Conservation (phyloP, 1,284 basidiomycete species). For the Exobasidium cylindrosporum region DNA sequence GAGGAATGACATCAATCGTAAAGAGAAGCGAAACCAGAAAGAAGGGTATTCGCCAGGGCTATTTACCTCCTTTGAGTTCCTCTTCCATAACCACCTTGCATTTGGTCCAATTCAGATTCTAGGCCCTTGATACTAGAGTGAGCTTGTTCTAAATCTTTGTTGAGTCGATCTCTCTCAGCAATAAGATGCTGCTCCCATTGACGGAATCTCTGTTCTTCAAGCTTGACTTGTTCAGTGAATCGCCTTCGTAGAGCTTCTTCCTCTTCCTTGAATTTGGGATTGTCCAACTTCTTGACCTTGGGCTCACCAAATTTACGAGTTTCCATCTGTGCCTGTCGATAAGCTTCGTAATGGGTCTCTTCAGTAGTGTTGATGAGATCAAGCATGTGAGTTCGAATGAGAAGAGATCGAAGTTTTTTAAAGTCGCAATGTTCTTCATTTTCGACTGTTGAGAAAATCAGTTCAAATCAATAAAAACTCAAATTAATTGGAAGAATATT, state of each 20-base stretch:
- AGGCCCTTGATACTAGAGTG: slow-evolving; percentile 52
- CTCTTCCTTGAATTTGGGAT: slow-evolving; percentile 99
- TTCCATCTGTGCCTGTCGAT: slow-evolving; percentile 98
- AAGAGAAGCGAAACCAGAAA: too few species aligned
- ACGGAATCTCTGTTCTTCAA: slow-evolving; percentile 94
- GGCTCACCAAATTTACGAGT: slow-evolving; percentile 97
- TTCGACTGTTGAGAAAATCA: slow-evolving; percentile 72
- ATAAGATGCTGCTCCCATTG: slow-evolving; percentile 92
- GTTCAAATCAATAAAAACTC: too few species aligned
- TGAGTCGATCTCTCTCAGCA: slow-evolving; percentile 54
- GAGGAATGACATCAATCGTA: too few species aligned
- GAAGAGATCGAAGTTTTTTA: slow-evolving; percentile 89
- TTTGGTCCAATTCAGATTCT: slow-evolving; percentile 43
- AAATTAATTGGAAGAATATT: slow-evolving; percentile 4
- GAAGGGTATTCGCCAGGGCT: too few species aligned
- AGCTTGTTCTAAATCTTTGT: slow-evolving; percentile 54
- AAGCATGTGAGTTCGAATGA: slow-evolving; percentile 98
- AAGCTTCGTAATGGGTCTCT: slow-evolving; percentile 95
- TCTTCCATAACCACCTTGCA: slow-evolving; percentile 39
- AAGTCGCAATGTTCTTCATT: slow-evolving; percentile 99
- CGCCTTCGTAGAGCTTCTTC: slow-evolving; percentile 92
- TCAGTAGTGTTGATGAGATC: slow-evolving; percentile 95
- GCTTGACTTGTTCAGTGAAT: slow-evolving; percentile 99
- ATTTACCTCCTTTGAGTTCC: slow-evolving; percentile 35
- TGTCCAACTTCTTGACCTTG: slow-evolving; percentile 98